These are phyloP conservation scores for Yamadazyma siamensis DNA, from an alignment of 1,139 yeast genomes.

Conservation along the genomic window DNA sequence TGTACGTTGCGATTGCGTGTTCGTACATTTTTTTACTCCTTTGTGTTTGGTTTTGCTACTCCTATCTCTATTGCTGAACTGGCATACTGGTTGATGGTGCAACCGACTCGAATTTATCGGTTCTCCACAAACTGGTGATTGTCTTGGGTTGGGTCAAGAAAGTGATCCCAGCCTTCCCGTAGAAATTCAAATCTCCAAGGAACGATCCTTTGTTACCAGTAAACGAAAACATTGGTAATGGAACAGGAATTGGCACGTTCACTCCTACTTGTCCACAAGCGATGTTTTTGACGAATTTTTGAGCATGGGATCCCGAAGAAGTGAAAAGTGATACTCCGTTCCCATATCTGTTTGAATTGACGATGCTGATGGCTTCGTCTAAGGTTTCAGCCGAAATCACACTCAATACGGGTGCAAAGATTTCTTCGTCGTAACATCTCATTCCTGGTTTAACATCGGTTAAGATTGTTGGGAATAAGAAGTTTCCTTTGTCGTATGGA, in stretches of 20 bases:
- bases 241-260: slow-evolving; percentile 83
- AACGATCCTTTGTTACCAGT: slow-evolving; percentile 78
- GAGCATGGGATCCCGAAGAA: slow-evolving; percentile 64
- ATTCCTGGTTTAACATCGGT: slow-evolving; percentile 65
- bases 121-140: slow-evolving; percentile 67
- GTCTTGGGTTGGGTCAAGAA: slow-evolving; percentile 78
- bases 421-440: slow-evolving; percentile 72
- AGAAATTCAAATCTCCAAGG: slow-evolving; percentile 76
- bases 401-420: slow-evolving; percentile 72
- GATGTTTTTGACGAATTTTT: slow-evolving; percentile 66
- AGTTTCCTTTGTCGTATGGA: slow-evolving; percentile 62
- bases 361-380: slow-evolving; percentile 68
- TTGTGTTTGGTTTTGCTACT: no score
- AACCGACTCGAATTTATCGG: slow-evolving; percentile 49
- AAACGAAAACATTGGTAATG: slow-evolving; percentile 78
- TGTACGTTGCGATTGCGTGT: no score
- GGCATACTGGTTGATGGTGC: slow-evolving; percentile 68
- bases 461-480: slow-evolving; percentile 70
- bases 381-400: slow-evolving; percentile 64
- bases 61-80: slow-evolving; percentile 45
- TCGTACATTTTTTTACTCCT: no score
- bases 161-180: slow-evolving; percentile 71
- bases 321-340: slow-evolving; percentile 76
- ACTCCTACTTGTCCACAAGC: slow-evolving; percentile 80
- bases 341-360: slow-evolving; percentile 67